Evolutionary conservation across 1,139 yeast genomes (phyloP).

Genomic region (Eremothecium cymbalariae): DNA sequence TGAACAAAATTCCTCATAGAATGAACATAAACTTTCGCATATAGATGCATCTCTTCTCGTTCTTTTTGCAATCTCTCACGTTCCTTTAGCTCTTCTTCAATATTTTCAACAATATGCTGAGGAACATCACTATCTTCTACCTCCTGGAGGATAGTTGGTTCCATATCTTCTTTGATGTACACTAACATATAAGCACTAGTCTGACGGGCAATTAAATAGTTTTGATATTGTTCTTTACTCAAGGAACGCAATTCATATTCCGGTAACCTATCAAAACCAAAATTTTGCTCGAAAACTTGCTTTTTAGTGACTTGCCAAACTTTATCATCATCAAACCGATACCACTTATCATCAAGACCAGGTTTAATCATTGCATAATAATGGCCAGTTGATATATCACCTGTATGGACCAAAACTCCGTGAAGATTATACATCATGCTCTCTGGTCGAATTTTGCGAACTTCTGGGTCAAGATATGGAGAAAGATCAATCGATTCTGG

Average conservation of each 20-base stretch:
- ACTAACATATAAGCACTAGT: conserved; percentile 98
- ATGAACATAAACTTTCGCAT: conserved; percentile 51
- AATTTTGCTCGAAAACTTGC: conserved; percentile 88
- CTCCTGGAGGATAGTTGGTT: conserved; percentile 52
- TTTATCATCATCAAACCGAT: conserved; percentile 87
- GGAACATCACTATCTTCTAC: conserved; percentile 58
- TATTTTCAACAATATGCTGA: conserved; percentile 54
- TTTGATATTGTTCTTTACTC: conserved; percentile 54
- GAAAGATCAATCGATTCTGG: conserved; percentile 76
- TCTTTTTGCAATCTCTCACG: conserved; percentile 51
- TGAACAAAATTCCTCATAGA: conserved; percentile 45
- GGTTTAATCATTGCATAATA: conserved; percentile 93
- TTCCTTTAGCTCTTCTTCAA: conserved; percentile 53
- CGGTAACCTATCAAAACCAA: conserved; percentile 63
- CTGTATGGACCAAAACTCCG: conserved; percentile 92
- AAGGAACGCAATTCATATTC: conserved; percentile 42
- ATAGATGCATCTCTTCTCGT: conserved; percentile 72
- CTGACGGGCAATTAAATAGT: conserved; percentile 60
- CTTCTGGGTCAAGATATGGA: conserved; percentile 64
- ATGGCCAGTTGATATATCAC: conserved; percentile 93
- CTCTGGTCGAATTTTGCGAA: conserved; percentile 41
- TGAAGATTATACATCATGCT: conserved; percentile 77
- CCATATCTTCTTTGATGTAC: conserved; percentile 61
- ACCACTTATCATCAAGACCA: conserved; percentile 64
- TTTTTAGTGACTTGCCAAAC: conserved; percentile 79